phyloP scores from a whole-genome alignment of 2,329 filamentous ascomycete genomes.

The Fusarium sp. region DNA sequence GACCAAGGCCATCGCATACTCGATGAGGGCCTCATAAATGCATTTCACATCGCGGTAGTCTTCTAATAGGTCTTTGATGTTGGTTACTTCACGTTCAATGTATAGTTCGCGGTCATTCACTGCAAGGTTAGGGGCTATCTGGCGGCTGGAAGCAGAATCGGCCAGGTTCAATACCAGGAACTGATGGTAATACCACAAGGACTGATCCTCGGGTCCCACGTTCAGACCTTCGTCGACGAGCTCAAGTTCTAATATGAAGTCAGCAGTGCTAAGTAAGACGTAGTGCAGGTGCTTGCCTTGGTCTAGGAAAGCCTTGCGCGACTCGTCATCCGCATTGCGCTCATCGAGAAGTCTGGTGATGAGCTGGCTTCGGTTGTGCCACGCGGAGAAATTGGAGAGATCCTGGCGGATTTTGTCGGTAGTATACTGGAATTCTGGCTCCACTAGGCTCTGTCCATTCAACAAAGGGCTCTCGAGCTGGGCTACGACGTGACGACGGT shows the following conservation, averaged over 20 bases:
- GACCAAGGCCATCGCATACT: slow-evolving; percentile 73
- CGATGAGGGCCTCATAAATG: slow-evolving; percentile 87
- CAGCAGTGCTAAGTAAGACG: neutral
- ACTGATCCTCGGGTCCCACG: slow-evolving; percentile 93
- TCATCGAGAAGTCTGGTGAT: slow-evolving; percentile 81
- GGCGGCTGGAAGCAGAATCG: slow-evolving; percentile 59
- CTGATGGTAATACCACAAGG: slow-evolving; percentile 96
- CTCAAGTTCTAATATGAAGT: slow-evolving; percentile 70
- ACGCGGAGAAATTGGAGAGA: slow-evolving; percentile 95
- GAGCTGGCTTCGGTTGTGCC: slow-evolving; percentile 89
- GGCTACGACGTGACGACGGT: slow-evolving; percentile 82
- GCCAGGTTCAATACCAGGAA: slow-evolving; percentile 80
- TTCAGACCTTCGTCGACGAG: slow-evolving; percentile 83
- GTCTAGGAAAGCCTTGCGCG: slow-evolving; percentile 77
- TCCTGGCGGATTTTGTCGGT: slow-evolving; percentile 87
- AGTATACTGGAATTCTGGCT: slow-evolving; percentile 89
- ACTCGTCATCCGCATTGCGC: slow-evolving; percentile 69
- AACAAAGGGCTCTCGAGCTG: slow-evolving; percentile 72
- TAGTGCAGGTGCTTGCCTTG: slow-evolving; percentile 62
- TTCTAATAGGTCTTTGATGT: slow-evolving; percentile 72
- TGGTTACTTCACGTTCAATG: slow-evolving; percentile 76
- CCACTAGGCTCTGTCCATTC: slow-evolving; percentile 71
- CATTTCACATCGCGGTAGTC: slow-evolving; percentile 76
- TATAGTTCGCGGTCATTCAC: slow-evolving; percentile 72
- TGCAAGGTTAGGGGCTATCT: slow-evolving; percentile 73